Percentiles rank a stretch among this genome's conserved stretches.
These are phyloP conservation scores for Inonotus obliquus DNA, from an alignment of 1,284 basidiomycete genomes.

Conservation along the genomic window DNA sequence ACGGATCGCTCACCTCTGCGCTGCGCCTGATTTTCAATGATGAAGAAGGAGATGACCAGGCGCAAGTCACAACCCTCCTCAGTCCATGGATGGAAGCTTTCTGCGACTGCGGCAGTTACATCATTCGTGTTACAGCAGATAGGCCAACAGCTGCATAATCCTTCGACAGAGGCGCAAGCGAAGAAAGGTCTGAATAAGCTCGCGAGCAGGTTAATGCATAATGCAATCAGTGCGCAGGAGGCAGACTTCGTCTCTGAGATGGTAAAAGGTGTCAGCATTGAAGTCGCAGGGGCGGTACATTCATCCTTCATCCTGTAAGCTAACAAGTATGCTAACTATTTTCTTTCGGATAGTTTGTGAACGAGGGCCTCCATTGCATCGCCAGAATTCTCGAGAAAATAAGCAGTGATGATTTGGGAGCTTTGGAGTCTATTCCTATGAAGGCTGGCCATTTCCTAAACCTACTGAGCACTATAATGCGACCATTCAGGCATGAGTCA, in stretches of 20 bases:
- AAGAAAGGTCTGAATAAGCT: too few relatives aligned
- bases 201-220: slow-evolving; percentile 60
- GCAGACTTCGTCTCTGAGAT: slow-evolving; percentile 77
- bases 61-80: slow-evolving; percentile 50
- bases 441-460: slow-evolving; percentile 66
- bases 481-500: slow-evolving; percentile 51
- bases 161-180: too few relatives aligned
- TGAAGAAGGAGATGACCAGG: slow-evolving; percentile 27
- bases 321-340: slow-evolving; percentile 36
- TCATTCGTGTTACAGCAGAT: slow-evolving; percentile 69
- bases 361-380: slow-evolving; percentile 66
- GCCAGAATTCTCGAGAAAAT: slow-evolving; percentile 47
- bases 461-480: slow-evolving; percentile 61
- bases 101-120: slow-evolving; percentile 72
- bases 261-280: too few relatives aligned
- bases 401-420: slow-evolving; percentile 25
- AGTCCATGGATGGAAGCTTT: slow-evolving; percentile 81
- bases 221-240: slow-evolving; percentile 68
- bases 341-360: too few relatives aligned
- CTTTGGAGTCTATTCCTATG: slow-evolving; percentile 27
- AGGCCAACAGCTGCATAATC: too few relatives aligned
- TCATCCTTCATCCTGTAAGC: background rate
- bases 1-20: slow-evolving; percentile 61
- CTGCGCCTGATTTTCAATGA: slow-evolving; percentile 59
- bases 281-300: slow-evolving; percentile 65